Evolutionary conservation across 1,139 yeast species (phyloP), one percentile per base, ranked within the genome.

Genomic region (Trichomonascaceae sp.): DNA sequence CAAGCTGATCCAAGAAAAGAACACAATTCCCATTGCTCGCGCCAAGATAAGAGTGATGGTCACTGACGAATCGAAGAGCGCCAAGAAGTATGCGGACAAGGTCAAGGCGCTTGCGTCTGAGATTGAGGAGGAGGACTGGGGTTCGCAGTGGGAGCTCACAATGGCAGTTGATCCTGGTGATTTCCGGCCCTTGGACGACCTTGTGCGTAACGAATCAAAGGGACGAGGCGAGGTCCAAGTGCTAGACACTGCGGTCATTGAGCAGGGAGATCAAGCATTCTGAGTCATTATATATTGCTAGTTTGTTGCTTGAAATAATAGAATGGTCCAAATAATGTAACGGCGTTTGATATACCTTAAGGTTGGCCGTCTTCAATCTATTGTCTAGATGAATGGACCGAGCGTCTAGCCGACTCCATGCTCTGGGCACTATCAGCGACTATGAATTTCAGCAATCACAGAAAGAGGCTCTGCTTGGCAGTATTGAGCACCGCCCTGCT

Each of bases 131-230:
- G 78, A 74, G 43, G 65, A 61, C 27, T 59, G 60, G 47, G 48
- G 54, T 16, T 68, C 62, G 35, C 54, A 61, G 26, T 76, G 77
- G 70, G 79, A 74, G 46, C 62, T 75, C 38, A 62, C 70, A 5
- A 85, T 87, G 8, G 67, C 81, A 30, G 81, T 89, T 26, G 97
- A 89, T 55, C 98, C 98, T 0, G 84, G 85, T 15, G 74, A 73
- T 46, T 89, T 84, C 54, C 71, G 89, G 45, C 73, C 64, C 13
- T 62, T 80, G 35, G 77, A 71, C 22, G 79, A 78, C 33, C 48
- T 77, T 8, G 67, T 81, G 11, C 70, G 68, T 35, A 48, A 60
- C 15, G 74, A 75, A 23, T 61, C 68, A 16, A 67, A 65, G 40
- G 67, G 74, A 14, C 63, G 63, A 39, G 87, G 87, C 1, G 62